These are phyloP conservation scores for Purpureocillium takamizusanense DNA, from an alignment of 2,329 filamentous ascomycete genomes.

Conservation along the genomic window DNA sequence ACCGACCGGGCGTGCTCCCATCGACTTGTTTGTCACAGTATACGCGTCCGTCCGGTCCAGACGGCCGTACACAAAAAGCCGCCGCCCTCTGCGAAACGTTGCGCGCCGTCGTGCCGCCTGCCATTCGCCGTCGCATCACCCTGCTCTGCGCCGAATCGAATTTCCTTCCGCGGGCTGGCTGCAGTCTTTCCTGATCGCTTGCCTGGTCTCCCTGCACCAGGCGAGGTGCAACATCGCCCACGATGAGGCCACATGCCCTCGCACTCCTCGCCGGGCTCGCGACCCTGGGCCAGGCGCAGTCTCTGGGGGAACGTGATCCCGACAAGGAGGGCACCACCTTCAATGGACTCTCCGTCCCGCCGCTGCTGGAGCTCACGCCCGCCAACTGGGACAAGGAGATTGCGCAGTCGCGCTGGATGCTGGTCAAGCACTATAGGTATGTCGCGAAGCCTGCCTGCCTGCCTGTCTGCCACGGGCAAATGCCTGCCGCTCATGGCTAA, in stretches of 20 bases:
- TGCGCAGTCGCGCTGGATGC: slow-evolving; percentile 41
- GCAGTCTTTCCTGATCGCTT: background rate
- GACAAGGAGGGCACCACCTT: slow-evolving; percentile 45
- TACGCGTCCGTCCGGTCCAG: too few species aligned
- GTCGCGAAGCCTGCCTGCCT: background rate
- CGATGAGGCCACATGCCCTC: slow-evolving; percentile 26
- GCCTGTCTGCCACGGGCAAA: background rate
- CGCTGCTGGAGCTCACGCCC: slow-evolving; percentile 50
- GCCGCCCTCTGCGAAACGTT: slow-evolving; percentile 1
- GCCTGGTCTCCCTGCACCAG: background rate
- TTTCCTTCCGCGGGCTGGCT: too few species aligned
- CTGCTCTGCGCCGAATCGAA: too few species aligned
- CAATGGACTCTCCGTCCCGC: slow-evolving; percentile 58
- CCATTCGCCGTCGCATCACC: too few species aligned
- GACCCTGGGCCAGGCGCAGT: slow-evolving; percentile 20
- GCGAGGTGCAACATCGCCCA: slow-evolving; percentile 7
- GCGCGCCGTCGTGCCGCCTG: background rate
- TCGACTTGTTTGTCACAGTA: too few species aligned
- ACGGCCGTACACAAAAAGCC: too few species aligned
- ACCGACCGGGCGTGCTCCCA: background rate
- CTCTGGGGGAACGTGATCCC: slow-evolving; percentile 23
- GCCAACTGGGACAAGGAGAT: slow-evolving; percentile 48
- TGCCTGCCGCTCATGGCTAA: slow-evolving; percentile 11
- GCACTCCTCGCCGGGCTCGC: slow-evolving; percentile 37
- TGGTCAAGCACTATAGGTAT: slow-evolving; percentile 62